These are phyloP conservation scores for Candida pseudoglaebosa DNA, from an alignment of 805 yeast genomes.

Conservation along the genomic window DNA sequence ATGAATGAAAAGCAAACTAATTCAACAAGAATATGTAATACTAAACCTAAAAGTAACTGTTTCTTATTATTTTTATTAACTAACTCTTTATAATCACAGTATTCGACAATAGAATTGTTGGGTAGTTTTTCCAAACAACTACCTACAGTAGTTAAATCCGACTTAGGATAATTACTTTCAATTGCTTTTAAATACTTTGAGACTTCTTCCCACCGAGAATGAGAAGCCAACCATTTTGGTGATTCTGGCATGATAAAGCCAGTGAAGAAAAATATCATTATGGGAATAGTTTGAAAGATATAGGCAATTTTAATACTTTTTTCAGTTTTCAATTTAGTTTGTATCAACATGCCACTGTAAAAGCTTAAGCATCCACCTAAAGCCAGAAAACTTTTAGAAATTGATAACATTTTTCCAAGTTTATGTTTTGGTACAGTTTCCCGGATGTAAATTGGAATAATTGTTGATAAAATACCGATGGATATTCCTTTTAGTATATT, in stretches of 20 bases:
- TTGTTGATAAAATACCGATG: conserved; percentile 27
- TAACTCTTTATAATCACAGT: conserved; percentile 26
- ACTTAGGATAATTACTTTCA: conserved; percentile 3
- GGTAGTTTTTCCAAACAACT: neutral
- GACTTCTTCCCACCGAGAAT: conserved; percentile 34
- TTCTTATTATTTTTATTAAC: conserved; percentile 29
- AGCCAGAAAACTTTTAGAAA: conserved; percentile 19
- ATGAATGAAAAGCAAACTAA: conserved; percentile 42
- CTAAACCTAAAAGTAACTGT: conserved; percentile 34
- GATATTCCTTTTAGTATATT: conserved; percentile 28
- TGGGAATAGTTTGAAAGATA: conserved; percentile 16
- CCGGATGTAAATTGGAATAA: conserved; percentile 28
- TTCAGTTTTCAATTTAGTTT: conserved; percentile 7
- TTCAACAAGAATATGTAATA: conserved; percentile 41
- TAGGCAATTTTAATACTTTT: conserved; percentile 12
- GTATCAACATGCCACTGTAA: conserved; percentile 13
- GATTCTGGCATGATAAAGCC: conserved; percentile 26
- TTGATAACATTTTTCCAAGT: conserved; percentile 20
- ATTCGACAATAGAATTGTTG: conserved; percentile 9
- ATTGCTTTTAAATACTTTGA: conserved; percentile 14
- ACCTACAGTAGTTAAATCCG: neutral
- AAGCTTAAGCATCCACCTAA: conserved; percentile 17
- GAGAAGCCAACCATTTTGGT: conserved; percentile 27
- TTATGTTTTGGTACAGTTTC: conserved; percentile 23
- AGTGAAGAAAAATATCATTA: conserved; percentile 15